Conservation (phyloP, 2,329 filamentous ascomycete genomes). For the Nannizzia gypsea region DNA sequence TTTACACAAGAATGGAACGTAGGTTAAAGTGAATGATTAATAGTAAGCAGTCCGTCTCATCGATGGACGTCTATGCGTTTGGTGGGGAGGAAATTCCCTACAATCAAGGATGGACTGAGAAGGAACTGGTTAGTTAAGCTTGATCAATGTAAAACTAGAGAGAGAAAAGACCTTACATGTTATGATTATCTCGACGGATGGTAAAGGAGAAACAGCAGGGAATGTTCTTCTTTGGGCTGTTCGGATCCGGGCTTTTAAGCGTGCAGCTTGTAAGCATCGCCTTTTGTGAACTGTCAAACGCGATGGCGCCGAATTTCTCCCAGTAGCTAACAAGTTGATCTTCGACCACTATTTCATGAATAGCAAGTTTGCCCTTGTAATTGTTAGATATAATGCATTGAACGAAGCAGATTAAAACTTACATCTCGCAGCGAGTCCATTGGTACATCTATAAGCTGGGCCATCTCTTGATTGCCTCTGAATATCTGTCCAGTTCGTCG, state of each 20-base stretch:
- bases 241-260: slow-evolving; percentile 66
- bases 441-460: slow-evolving; percentile 83
- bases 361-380: slow-evolving; percentile 74
- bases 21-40: background rate
- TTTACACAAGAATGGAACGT: background rate
- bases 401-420: slow-evolving; percentile 31
- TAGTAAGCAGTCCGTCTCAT: background rate
- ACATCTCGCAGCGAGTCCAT: slow-evolving; percentile 87
- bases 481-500: slow-evolving; percentile 94
- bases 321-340: slow-evolving; percentile 93
- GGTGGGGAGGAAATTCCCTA: slow-evolving; percentile 92
- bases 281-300: slow-evolving; percentile 87
- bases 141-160: background rate
- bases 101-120: slow-evolving; percentile 74
- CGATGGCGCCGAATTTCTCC: slow-evolving; percentile 98
- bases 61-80: slow-evolving; percentile 42
- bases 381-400: slow-evolving; percentile 1
- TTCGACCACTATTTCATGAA: slow-evolving; percentile 93
- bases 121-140: background rate
- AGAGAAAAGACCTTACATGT: slow-evolving; percentile 58
- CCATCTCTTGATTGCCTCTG: slow-evolving; percentile 96
- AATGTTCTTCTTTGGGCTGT: slow-evolving; percentile 59
- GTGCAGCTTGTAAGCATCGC: slow-evolving; percentile 89
- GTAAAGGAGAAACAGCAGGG: slow-evolving; percentile 97
- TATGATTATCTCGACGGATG: slow-evolving; percentile 85